Conservation (phyloP, 768 basidiomycete species). For the Neoboletus subvelutipes region DNA sequence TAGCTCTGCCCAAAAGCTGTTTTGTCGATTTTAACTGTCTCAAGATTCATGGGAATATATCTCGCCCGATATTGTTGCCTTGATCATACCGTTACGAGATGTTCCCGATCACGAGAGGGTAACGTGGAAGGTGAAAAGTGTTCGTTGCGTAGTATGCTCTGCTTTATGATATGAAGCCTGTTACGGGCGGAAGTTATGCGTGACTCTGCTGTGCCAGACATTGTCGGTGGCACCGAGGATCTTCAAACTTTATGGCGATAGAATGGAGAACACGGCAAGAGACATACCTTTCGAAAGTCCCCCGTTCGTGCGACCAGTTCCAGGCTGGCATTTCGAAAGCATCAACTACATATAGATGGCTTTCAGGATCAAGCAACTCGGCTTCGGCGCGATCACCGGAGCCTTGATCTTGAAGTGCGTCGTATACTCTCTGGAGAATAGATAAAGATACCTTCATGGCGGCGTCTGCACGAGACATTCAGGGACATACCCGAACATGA, state of each 20-base stretch:
- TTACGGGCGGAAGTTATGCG: slow-evolving; percentile 79
- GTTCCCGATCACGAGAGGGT: slow-evolving; percentile 82
- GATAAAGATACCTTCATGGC: slow-evolving; percentile 77
- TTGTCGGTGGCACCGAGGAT: slow-evolving; percentile 51
- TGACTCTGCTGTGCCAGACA: slow-evolving; percentile 84
- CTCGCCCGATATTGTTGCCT: slow-evolving; percentile 9
- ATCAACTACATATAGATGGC: slow-evolving; percentile 79
- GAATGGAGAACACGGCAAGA: neutral
- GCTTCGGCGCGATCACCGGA: slow-evolving; percentile 46
- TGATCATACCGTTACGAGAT: slow-evolving; percentile 76
- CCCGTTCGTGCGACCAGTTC: slow-evolving; percentile 84
- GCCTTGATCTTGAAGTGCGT: slow-evolving; percentile 67
- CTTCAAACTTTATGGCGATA: slow-evolving; percentile 29
- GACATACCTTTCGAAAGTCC: slow-evolving; percentile 83
- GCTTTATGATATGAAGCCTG: slow-evolving; percentile 86
- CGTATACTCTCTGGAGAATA: slow-evolving; percentile 71
- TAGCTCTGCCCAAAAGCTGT: slow-evolving; percentile 87
- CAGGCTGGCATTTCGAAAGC: slow-evolving; percentile 96
- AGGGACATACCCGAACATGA: neutral
- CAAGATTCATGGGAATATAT: slow-evolving; percentile 19
- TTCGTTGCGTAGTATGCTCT: slow-evolving; percentile 91
- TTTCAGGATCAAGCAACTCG: slow-evolving; percentile 74
- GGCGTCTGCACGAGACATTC: slow-evolving; percentile 52
- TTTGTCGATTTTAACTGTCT: slow-evolving; percentile 89
- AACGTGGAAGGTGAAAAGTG: slow-evolving; percentile 96